Percentiles rank a stretch among this genome's conserved stretches.
These are phyloP conservation scores for Auxenochlorella pyrenoidosa DNA, from an alignment of 139 green algal species.

Conservation along the genomic window DNA sequence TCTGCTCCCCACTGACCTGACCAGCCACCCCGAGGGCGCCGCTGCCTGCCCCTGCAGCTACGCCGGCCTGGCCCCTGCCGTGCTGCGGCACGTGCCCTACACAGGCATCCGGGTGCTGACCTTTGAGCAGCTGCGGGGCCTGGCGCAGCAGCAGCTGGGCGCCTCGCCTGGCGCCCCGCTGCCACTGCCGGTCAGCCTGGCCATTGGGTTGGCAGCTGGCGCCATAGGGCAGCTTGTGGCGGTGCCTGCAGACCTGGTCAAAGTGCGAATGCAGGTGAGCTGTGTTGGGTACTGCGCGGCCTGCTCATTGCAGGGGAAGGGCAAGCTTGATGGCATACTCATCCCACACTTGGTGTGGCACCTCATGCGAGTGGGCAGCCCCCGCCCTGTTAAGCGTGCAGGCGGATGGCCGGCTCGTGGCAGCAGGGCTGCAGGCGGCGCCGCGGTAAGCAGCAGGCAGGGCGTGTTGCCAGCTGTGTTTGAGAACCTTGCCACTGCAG, in stretches of 20 bases:
- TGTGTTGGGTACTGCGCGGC: neutral
- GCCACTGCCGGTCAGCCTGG: slow-evolving; percentile 31
- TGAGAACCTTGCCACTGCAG: neutral
- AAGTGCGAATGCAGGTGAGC: slow-evolving; percentile 52
- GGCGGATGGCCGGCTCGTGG: slow-evolving; percentile 61
- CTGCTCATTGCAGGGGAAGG: too few species aligned
- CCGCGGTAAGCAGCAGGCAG: slow-evolving; percentile 11
- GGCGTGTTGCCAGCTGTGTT: neutral
- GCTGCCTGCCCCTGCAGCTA: slow-evolving; percentile 40
- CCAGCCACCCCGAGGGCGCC: neutral
- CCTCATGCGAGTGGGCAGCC: too few species aligned
- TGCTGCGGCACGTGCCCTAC: slow-evolving; percentile 70
- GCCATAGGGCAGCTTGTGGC: slow-evolving; percentile 71
- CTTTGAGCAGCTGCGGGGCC: slow-evolving; percentile 60
- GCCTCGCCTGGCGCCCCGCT: neutral
- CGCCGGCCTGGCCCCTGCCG: slow-evolving; percentile 58
- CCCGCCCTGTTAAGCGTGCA: slow-evolving; percentile 4
- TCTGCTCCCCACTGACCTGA: too few species aligned
- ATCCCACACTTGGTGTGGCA: too few species aligned
- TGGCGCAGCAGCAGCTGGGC: neutral
- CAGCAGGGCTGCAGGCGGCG: slow-evolving; percentile 45
- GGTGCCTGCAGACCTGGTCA: slow-evolving; percentile 74
- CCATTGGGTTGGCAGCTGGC: slow-evolving; percentile 58
- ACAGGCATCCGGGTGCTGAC: slow-evolving; percentile 62
- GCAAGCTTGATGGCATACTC: too few species aligned